Base-by-base conservation (phyloP, 1,139 yeast species). In the Spencermartinsiella ligniputridi region DNA sequence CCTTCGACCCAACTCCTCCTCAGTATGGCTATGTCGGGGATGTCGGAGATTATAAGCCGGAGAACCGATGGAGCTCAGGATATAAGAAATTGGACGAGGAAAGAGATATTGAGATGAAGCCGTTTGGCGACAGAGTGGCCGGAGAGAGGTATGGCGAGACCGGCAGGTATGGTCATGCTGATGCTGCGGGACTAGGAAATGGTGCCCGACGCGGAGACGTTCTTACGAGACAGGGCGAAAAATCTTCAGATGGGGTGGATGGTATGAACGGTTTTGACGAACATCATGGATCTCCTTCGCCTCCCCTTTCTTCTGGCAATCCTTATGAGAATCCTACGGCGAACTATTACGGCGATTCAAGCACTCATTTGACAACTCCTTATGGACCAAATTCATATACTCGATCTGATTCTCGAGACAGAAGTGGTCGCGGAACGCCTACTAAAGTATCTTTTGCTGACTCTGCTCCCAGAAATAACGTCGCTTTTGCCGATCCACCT, bases 21-120 rank as follows among this genome's bases (percentile, higher is more conserved):
- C 50, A 51, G 27, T 54, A 43, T 42, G 57, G 57, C 15, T 50
- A 46, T 43, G 51, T 42, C 6, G 57, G 58, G 13, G 36, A 54
- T 47, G 40, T 40, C 5, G 49, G 45, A 3, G 58, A 52, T 40
- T 38, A 34, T 25, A 41, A 46, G 35, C 45, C 48, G 16, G 25
- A 37, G 18, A 45, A 42, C 29, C 22, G 36, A 2, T 27, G 32
- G 32, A 9, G 15, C n/a, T 27, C 32, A 9, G 32, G 40, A 15
- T 37, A 37, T 15, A 25, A 37, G 33, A 37, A 37, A 22, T 12
- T 37, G 18, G 40, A 37, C 33, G 27, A 35, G 11, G 38, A 27
- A n/a, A 9, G 38, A n/a, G 49, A 48, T 32, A 40, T 49, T 30
- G 55, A 52, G 41, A 50, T 51, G 53, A 47, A 47, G 13, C 32